Conservation (phyloP, 2,329 filamentous ascomycete species). For the Moelleriella libera region DNA sequence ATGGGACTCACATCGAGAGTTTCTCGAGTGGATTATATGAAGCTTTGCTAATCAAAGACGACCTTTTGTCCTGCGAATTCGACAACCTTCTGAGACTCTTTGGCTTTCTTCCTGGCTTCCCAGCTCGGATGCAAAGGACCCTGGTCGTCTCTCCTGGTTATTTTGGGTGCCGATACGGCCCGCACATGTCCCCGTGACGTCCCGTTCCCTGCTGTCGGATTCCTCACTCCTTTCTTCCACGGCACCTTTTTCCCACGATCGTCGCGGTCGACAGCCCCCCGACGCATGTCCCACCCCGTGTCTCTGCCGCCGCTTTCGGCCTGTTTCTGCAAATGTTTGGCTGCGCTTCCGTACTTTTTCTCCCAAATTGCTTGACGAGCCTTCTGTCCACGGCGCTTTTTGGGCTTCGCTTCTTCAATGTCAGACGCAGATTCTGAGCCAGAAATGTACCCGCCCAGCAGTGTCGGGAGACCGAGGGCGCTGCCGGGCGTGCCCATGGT, state of each 20-base stretch:
- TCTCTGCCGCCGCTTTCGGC: conserved; percentile 25
- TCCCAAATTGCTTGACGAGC: conserved; percentile 70
- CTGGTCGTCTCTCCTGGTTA: conserved; percentile 29
- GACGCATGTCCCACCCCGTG: conserved; percentile 42
- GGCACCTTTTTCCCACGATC: conserved; percentile 24
- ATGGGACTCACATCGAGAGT: too few species aligned
- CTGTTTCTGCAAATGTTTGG: conserved; percentile 46
- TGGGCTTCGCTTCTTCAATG: conserved; percentile 43
- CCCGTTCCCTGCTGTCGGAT: conserved; percentile 14
- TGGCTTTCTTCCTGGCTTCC: conserved; percentile 11
- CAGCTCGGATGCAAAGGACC: conserved; percentile 35
- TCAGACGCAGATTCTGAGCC: conserved; percentile 59
- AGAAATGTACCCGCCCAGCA: conserved; percentile 70
- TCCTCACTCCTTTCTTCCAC: conserved; percentile 38
- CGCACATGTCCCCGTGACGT: conserved; percentile 1
- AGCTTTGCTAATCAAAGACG: conserved; percentile 9
- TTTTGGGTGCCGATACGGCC: conserved; percentile 12
- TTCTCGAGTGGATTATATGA: neutral
- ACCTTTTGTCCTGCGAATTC: conserved; percentile 11
- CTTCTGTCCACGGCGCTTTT: conserved; percentile 67
- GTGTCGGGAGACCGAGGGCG: conserved; percentile 57
- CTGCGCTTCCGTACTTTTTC: conserved; percentile 61
- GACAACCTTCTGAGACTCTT: conserved; percentile 7
- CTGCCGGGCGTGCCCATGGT: conserved; percentile 11
- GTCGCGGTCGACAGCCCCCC: conserved; percentile 35